These are phyloP conservation scores for Inosperma sp. DNA, from an alignment of 768 basidiomycete genomes.

Conservation along the genomic window DNA sequence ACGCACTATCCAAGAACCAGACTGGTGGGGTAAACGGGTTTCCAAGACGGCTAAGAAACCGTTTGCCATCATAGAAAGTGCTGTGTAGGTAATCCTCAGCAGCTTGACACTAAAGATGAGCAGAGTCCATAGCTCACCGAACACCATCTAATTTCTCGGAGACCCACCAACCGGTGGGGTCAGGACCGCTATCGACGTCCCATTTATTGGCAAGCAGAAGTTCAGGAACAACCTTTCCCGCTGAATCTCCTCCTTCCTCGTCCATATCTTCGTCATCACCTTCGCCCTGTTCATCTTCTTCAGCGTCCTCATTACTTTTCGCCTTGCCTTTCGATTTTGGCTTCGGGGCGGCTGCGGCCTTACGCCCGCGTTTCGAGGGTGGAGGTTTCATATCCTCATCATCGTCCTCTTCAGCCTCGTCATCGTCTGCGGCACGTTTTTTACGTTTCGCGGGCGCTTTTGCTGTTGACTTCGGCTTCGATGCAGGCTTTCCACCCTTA, in stretches of 20 bases:
- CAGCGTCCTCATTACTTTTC: conserved; percentile 24
- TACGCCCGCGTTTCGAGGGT: conserved; percentile 19
- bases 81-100: conserved; percentile 24
- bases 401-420: conserved; percentile 32
- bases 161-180: conserved; percentile 58
- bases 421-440: conserved; percentile 21
- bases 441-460: conserved; percentile 20
- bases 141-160: conserved; percentile 62
- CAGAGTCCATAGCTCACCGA: conserved; percentile 33
- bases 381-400: conserved; percentile 27
- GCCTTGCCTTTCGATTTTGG: conserved; percentile 24
- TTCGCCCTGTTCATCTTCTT: conserved; percentile 30
- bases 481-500: conserved; percentile 15
- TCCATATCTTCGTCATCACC: conserved; percentile 26
- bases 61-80: conserved; percentile 50
- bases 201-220: conserved; percentile 54
- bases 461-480: conserved; percentile 17
- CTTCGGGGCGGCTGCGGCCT: conserved; percentile 12
- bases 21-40: conserved; percentile 55
- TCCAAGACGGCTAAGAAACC: conserved; percentile 52
- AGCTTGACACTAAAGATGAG: background rate
- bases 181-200: conserved; percentile 49
- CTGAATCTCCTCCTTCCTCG: no score
- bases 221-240: conserved; percentile 37
- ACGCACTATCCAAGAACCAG: conserved; percentile 54